These are phyloP conservation scores for Papiliotrema laurentii DNA, from an alignment of 1,284 basidiomycete genomes.

Conservation along the genomic window DNA sequence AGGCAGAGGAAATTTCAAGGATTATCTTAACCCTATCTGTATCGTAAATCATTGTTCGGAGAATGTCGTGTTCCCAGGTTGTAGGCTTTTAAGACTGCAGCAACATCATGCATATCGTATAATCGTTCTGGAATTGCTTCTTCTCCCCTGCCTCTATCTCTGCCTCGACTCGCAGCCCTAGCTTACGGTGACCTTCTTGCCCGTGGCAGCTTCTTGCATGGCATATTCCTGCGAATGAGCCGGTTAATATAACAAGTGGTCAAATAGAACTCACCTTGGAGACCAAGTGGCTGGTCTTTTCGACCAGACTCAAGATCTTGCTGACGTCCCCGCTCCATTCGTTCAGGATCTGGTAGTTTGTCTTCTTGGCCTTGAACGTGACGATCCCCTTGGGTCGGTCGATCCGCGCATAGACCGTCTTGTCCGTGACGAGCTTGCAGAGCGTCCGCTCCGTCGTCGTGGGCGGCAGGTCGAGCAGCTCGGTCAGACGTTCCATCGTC, in stretches of 20 bases:
- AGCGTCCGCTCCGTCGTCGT: constrained; percentile 83
- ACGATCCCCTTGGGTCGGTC: constrained; percentile 89
- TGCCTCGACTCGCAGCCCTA: too few species aligned
- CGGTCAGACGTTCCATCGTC: constrained; percentile 72
- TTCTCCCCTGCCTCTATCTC: background rate
- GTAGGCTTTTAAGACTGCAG: too few species aligned
- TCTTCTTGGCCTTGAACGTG: constrained; percentile 71
- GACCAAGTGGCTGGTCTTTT: constrained; percentile 54
- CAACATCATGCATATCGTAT: too few species aligned
- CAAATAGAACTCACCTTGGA: constrained; percentile 44
- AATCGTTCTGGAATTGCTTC: too few species aligned
- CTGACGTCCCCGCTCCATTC: constrained; percentile 95
- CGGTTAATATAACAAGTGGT: background rate
- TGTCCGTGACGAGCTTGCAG: constrained; percentile 82
- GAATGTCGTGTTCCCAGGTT: too few species aligned
- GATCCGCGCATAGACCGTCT: constrained; percentile 87
- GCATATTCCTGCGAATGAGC: constrained; percentile 35
- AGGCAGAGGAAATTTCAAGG: too few species aligned
- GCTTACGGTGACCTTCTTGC: constrained; percentile 34
- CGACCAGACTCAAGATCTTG: constrained; percentile 59
- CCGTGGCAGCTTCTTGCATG: constrained; percentile 44
- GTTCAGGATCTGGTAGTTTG: constrained; percentile 85
- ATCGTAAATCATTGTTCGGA: too few species aligned
- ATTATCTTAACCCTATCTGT: too few species aligned
- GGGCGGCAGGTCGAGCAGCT: constrained; percentile 78